Percentiles rank a stretch among this genome's conserved stretches.
Conservation (phyloP, 1,284 basidiomycete species). For the Puccinia sorghi region DNA sequence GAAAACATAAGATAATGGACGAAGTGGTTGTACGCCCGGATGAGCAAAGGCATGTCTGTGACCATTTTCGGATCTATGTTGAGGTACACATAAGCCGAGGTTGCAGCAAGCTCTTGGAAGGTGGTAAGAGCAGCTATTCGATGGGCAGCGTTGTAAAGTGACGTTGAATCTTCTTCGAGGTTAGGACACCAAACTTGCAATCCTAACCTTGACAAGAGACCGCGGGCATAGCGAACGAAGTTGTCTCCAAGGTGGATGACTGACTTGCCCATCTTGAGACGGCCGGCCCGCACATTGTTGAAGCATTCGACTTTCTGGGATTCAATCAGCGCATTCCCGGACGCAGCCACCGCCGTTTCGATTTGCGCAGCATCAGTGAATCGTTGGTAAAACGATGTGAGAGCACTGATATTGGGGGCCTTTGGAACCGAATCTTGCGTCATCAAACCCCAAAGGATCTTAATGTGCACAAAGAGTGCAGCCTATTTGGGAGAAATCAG, state of each 20-base stretch:
- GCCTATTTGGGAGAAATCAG: conserved; percentile 3
- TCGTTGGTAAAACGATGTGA: conserved; percentile 5
- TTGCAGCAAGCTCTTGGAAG: neutral
- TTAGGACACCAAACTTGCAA: conserved; percentile 31
- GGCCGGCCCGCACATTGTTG: neutral
- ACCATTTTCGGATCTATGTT: neutral
- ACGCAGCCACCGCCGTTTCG: conserved; percentile 3
- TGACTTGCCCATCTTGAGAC: neutral
- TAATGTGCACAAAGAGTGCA: conserved; percentile 40
- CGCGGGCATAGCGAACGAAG: conserved; percentile 24
- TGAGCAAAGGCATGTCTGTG: conserved; percentile 6
- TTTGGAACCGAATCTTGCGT: conserved; percentile 35
- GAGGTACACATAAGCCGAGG: conserved; percentile 23
- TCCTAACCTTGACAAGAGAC: neutral
- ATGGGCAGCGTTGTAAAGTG: too few species aligned
- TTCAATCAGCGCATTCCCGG: too few species aligned
- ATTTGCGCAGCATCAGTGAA: conserved; percentile 10
- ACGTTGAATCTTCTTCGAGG: too few species aligned
- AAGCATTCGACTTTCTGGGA: neutral
- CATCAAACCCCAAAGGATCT: conserved; percentile 29
- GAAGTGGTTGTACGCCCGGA: conserved; percentile 33
- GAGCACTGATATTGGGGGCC: conserved; percentile 5
- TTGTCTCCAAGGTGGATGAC: conserved; percentile 27
- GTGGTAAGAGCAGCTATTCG: neutral
- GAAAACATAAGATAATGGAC: conserved; percentile 7